A percentile compares a stretch with the other conserved stretches of the same genome.
These are phyloP conservation scores for Dipodascopsis uninucleata DNA, from an alignment of 805 yeast species.

Conservation along the genomic window DNA sequence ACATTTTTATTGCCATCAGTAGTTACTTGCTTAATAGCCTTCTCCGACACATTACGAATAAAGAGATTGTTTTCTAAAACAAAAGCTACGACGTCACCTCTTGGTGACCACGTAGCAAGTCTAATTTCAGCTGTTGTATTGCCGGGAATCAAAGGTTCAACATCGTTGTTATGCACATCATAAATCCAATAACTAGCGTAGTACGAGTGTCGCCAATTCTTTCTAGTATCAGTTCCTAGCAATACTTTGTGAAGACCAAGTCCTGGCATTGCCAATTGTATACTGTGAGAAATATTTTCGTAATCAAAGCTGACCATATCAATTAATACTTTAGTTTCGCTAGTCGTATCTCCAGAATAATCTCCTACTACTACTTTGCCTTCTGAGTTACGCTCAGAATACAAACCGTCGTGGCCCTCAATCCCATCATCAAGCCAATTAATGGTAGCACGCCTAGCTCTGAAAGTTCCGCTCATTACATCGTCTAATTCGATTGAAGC, in stretches of 20 bases:
- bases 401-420: slow-evolving; percentile 25
- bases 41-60: slow-evolving; percentile 45
- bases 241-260: slow-evolving; percentile 43
- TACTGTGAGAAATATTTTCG: slow-evolving; percentile 6
- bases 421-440: slow-evolving; percentile 27
- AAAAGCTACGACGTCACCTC: slow-evolving; percentile 60
- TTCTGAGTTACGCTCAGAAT: slow-evolving; percentile 17
- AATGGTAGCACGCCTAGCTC: slow-evolving; percentile 12
- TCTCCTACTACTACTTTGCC: slow-evolving; percentile 23
- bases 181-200: slow-evolving; percentile 59
- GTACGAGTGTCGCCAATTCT: slow-evolving; percentile 69
- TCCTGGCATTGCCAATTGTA: slow-evolving; percentile 20
- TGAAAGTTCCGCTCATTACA: slow-evolving; percentile 17
- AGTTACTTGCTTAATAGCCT: slow-evolving; percentile 50
- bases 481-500: slow-evolving; percentile 12
- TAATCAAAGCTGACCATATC: slow-evolving; percentile 14
- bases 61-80: slow-evolving; percentile 70
- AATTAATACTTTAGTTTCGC: slow-evolving; percentile 11
- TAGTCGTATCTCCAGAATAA: slow-evolving; percentile 21
- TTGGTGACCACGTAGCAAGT: slow-evolving; percentile 74
- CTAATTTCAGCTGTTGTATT: slow-evolving; percentile 38
- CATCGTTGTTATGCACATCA: slow-evolving; percentile 43
- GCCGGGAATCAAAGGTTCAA: slow-evolving; percentile 35
- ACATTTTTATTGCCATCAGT: slow-evolving; percentile 60
- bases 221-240: slow-evolving; percentile 47